These are phyloP conservation scores for Solanum pinnatisectum DNA, from an alignment of 257 asterid genomes.

Conservation along the genomic window DNA sequence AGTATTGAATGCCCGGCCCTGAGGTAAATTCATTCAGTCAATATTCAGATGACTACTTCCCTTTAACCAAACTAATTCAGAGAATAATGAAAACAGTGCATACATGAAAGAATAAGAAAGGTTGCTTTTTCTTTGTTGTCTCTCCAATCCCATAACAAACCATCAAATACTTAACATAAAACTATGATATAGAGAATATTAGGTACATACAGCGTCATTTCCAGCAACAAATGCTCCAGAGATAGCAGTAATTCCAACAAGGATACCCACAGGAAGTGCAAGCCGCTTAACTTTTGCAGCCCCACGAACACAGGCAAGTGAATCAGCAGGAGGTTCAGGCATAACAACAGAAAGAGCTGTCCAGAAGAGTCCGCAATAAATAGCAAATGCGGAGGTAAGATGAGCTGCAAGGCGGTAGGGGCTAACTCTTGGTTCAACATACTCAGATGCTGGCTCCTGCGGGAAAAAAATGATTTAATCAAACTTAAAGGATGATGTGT, in stretches of 20 bases:
- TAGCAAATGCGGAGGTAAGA: slow-evolving; percentile 86
- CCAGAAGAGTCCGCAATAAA: slow-evolving; percentile 89
- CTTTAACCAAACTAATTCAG: not conserved
- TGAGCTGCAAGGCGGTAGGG: slow-evolving; percentile 97
- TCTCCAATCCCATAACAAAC: not conserved
- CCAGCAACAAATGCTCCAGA: slow-evolving; percentile 99
- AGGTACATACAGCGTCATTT: slow-evolving; percentile 78
- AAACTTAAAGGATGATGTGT: not conserved
- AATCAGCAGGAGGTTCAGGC: slow-evolving; percentile 94
- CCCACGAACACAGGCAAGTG: slow-evolving; percentile 72
- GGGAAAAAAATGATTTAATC: slow-evolving; percentile 1
- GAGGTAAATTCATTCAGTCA: slow-evolving; percentile 6
- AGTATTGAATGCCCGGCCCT: slow-evolving; percentile 96
- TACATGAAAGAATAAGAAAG: not conserved
- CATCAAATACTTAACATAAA: not conserved
- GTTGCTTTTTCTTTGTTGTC: not conserved
- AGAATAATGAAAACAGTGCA: not conserved
- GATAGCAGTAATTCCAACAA: slow-evolving; percentile 81
- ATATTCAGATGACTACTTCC: not conserved
- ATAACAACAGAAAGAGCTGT: slow-evolving; percentile 85
- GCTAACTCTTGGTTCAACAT: slow-evolving; percentile 88
- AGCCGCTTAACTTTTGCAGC: slow-evolving; percentile 82
- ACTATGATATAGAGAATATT: not conserved
- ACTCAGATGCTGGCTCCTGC: slow-evolving; percentile 80
- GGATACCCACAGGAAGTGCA: slow-evolving; percentile 71